Evolutionary conservation across 345 rosid species (phyloP), one percentile per base, ranked within the genome.

Genomic region (Gynandropsis gynandra): DNA sequence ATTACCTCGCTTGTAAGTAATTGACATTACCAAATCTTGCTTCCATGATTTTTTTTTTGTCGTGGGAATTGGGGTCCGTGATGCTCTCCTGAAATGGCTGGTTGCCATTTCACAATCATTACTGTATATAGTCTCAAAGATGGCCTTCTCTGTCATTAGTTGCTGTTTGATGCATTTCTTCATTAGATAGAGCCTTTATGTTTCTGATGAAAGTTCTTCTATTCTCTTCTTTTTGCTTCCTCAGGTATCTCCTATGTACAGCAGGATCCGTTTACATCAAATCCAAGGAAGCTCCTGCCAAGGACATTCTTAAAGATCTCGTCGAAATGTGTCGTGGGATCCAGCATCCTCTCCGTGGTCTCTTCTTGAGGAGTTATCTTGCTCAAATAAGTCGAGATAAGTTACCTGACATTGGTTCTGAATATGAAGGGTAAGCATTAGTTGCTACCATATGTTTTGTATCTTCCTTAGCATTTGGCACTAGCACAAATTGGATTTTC

Each of bases 241-340:
- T 50, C 69, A 92, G 99, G 69, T 92, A 92, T 74, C 94, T 92
- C 41, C 88, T 92, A 17, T 87, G 99, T 59, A 92, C 99, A 2
- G 95, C 90, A 21, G 99, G 99, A 54, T 92, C 95, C n/a, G 97
- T 92, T 15, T 92, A 92, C 56, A 87, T 92, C 42, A 88, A 80
- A 73, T 82, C 99, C 43, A 85, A 92, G 76, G 99, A 92, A 78
- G 95, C 97, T 57, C 99, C 99, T 45, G 87, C 97, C 9, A 92
- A 81, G 72, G 99, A 92, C 67, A 81, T 92, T 50, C 95, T 92
- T 41, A 92, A 88, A 70, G 98, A 92, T 78, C 94, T 92, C 20
- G 98, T 92, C 43, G 98, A 92, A 70, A 92, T 92, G 98, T 92
- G 98, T 42, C 98, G 94, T 50, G 98, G 98, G 43, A 83, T 92